phyloP scores from a whole-genome alignment of 2,329 filamentous ascomycete species.

The Paracorniculantispora psalliotae region DNA sequence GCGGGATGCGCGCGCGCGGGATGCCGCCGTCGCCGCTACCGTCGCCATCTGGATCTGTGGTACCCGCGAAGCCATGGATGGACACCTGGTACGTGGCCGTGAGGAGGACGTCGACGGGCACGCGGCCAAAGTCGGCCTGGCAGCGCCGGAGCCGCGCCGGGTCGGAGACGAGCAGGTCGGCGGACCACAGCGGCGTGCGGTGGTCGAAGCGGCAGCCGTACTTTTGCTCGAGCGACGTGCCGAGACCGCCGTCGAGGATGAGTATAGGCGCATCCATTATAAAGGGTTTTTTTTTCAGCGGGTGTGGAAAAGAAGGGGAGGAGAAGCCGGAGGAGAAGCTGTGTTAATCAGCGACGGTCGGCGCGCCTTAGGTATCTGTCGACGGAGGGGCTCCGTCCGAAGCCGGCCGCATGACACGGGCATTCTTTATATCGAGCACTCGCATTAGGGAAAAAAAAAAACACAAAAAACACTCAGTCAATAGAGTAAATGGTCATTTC shows the following conservation, averaged over 20 bases:
- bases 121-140: slow-evolving; percentile 50
- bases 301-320: background rate
- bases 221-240: slow-evolving; percentile 58
- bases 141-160: slow-evolving; percentile 47
- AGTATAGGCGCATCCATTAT: slow-evolving; percentile 28
- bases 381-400: background rate
- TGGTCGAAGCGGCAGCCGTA: slow-evolving; percentile 48
- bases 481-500: too few species aligned
- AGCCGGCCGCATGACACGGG: too few species aligned
- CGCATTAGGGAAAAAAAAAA: too few species aligned
- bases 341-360: background rate
- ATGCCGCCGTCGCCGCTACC: slow-evolving; percentile 40
- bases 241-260: slow-evolving; percentile 62
- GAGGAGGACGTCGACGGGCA: slow-evolving; percentile 58
- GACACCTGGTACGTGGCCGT: slow-evolving; percentile 66
- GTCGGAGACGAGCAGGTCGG: slow-evolving; percentile 55
- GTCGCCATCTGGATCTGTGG: slow-evolving; percentile 22
- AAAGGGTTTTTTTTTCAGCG: too few species aligned
- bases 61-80: slow-evolving; percentile 49
- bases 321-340: background rate
- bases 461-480: too few species aligned
- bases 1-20: slow-evolving; percentile 30
- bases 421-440: too few species aligned
- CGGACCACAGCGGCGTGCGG: slow-evolving; percentile 61
- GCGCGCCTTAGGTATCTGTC: background rate